Evolutionary conservation across 495 filamentous ascomycete species (phyloP).

Genomic region (Podospora comata): DNA sequence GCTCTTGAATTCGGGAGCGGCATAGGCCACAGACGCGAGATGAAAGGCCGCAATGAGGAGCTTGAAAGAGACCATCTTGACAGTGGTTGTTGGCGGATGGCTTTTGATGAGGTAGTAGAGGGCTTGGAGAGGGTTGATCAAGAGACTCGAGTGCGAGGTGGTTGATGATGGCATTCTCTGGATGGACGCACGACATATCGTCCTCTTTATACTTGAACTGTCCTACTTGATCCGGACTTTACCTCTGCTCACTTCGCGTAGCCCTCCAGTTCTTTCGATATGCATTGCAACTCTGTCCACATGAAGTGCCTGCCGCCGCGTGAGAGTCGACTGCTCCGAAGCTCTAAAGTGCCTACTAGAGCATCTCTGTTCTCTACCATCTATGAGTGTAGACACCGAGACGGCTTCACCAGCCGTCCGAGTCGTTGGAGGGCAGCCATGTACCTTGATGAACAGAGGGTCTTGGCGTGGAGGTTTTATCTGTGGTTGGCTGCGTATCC

Average conservation of each 20-base stretch:
- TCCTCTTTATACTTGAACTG: not conserved
- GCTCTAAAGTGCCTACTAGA: not conserved
- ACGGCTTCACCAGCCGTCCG: not conserved
- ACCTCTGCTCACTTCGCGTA: not conserved
- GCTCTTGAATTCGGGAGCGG: not conserved
- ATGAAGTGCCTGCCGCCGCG: not conserved
- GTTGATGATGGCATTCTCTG: not conserved
- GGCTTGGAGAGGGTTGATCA: not conserved
- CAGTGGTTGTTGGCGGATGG: not conserved
- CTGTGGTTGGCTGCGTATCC: not conserved
- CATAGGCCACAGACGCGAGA: not conserved
- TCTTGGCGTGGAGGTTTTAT: not conserved
- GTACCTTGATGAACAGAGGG: not conserved
- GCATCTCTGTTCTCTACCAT: not conserved
- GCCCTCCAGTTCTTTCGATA: not conserved
- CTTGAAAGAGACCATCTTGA: conserved; percentile 14
- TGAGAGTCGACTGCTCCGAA: not conserved
- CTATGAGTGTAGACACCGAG: not conserved
- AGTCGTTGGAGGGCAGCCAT: not conserved
- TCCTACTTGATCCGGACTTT: not conserved
- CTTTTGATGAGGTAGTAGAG: not conserved
- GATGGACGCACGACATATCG: not conserved
- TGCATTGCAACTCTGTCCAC: not conserved
- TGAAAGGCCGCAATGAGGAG: conserved; percentile 3
- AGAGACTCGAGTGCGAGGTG: not conserved